Evolutionary conservation across 129 eudicot species (phyloP), one percentile per base, ranked within the genome.

Genomic region (Helichrysum umbraculigerum): DNA sequence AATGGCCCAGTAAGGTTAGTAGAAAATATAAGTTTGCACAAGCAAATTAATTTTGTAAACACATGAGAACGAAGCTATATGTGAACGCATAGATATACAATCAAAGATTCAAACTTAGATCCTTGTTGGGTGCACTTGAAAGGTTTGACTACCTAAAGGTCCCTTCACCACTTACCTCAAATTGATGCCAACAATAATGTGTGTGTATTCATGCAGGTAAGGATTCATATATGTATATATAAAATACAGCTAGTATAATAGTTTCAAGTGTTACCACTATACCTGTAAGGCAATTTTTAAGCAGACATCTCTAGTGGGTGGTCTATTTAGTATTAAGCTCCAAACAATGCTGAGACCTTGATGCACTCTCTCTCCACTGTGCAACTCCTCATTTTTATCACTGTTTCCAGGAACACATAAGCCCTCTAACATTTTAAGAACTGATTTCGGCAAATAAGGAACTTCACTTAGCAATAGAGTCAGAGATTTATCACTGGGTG

Each of bases 301-400:
- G 83, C 93, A 90, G 66, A 69, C 84, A 60, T 89, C 90, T 79
- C 99, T 87, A 74, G 87, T 78, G 54, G 96, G 93, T 50, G 99
- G 99, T 77, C 99, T 87, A 79, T 83, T 83, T 83, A 91, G 77
- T 82, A 91, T 89, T 77, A 95, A 83, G 87, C 85, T 95, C 99
- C 99, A 95, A 29, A 89, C 92, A 71, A 86, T 76, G 74, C 93
- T 91, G 41, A 95, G 99, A 74, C 99, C 99, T 88, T 95, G 99
- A 70, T 91, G 89, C 56, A 95, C 97, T 75, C 99, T 83, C 79
- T 95, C 99, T 66, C 93, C 96, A 76, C 87, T 86, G 25, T 67
- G 96, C 76, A 87, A 47, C 68, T 87, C 96, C 83, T 85, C 97
- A 67, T 88, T 88, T 74, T 79, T 86, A 67, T 87, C 88, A 79